Base-by-base conservation (phyloP, 2,329 filamentous ascomycete species). In the Xylariaceae sp. region DNA sequence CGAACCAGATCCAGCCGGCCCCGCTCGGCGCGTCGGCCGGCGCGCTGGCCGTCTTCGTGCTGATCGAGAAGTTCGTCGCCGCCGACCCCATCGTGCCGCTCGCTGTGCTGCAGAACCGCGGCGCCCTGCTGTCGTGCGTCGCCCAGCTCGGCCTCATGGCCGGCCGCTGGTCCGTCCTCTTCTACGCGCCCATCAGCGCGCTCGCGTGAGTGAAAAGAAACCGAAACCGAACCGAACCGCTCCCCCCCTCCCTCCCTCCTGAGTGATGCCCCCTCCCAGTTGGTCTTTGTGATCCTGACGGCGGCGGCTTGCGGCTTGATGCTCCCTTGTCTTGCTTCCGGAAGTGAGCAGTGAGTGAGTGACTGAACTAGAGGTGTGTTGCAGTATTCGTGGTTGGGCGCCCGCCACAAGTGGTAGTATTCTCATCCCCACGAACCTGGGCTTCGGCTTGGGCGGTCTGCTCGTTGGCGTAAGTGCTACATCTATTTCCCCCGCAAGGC, bases 121-220 rank as follows among this genome's bases (percentile, higher is more conserved):
- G 79, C 19, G 76, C 84, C 1, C 63, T 90, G 3, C 60, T 90
- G 15, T 82, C 82, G 1, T 90, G 85, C 51, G 50, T 89, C 15
- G 72, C 80, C 1, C 84, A 87, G 31, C 68, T 89, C 0, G 78
- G 81, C 14, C 72, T 87, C 54, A 90, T 93, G 83, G 78, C 83
- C 52, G 72, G 82, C 2, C 79, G 87, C 37, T 93, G 85, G 86
- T 71, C 70, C 5, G 70, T 93, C 2, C 66, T 93, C 6, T 92
- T 88, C 63, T 93, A 87, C 58, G 73, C 80, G 0, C 86, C 87
- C 0, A 76, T 87, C 27, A 89, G 86, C 48, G 81, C 84, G 21
- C 76, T 92, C 37, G 82, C 83, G 80, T 92, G 2, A 75, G 80
- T 3, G n/a, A n/a, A n/a, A n/a, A n/a, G n/a, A n/a, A n/a, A n/a